Evolutionary conservation across 2,329 filamentous ascomycete genomes (phyloP), one percentile per base, ranked within the genome.

Genomic region (Pseudonectria buxi): DNA sequence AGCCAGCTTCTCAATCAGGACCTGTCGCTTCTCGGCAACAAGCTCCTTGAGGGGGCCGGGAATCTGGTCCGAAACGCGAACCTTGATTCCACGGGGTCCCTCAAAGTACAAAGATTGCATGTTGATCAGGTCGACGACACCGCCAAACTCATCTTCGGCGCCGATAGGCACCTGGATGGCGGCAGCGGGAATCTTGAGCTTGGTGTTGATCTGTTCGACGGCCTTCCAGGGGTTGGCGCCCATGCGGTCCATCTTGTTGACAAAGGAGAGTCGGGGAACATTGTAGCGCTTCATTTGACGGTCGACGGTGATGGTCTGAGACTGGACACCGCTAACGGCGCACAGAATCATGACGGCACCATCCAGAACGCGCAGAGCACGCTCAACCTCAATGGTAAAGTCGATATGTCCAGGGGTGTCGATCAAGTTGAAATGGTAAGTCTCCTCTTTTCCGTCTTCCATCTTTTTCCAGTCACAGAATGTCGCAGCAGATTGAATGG

Each of bases 241-340:
- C 84, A 95, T 95, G 47, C 92, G 83, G 58, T 98, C 92, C 90
- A 98, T 96, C 74, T 98, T 98, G 72, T 98, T 98, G 60, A 98
- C 80, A 57, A 98, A 98, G 36, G 86, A 94, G 61, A 98, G 81
- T 52, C 92, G 78, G 42, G 92, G 92, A 44, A 98, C 82, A 58
- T 96, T 90, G 72, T 98, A 98, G 50, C 92, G 81, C 70, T 88
- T 86, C 92, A 98, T 98, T 69, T 98, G 92, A 51, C 92, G 78
- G 63, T 98, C 89, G 46, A 98, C 92, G 2, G 92, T 98, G 53
- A 95, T 95, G 14, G 92, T 98, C 67, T 98, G 92, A 58, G 83
- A 90, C 67, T 98, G 92, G 24, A 98, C 92, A 58, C 92, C 92
- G 54, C 86, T 94, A 42, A 96, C 92, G 43, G 92, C 92, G 60